A percentile compares a stretch with the other conserved stretches of the same genome.
Conservation (phyloP, 1,284 basidiomycete species). For the Boletus subluridellus region DNA sequence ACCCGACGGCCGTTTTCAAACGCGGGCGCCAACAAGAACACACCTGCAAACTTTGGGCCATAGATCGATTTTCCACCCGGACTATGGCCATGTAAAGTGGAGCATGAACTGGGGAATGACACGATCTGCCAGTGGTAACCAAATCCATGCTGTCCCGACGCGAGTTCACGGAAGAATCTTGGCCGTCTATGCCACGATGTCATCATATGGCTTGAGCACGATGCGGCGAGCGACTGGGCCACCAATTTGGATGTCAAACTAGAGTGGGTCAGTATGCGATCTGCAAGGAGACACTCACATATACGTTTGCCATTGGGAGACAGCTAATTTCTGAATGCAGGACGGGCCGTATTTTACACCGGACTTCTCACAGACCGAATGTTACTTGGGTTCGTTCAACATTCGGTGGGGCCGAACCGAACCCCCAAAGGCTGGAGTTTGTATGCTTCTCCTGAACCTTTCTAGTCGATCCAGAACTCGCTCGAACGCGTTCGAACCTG, state of each 20-base stretch:
- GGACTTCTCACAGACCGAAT: too few relatives aligned
- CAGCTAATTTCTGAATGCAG: not conserved
- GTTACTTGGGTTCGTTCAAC: too few relatives aligned
- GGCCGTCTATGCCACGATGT: constrained; percentile 66
- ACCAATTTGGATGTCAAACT: constrained; percentile 76
- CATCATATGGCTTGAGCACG: constrained; percentile 80
- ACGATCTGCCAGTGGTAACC: too few relatives aligned
- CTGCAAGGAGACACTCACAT: constrained; percentile 30
- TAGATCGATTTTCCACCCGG: constrained; percentile 94
- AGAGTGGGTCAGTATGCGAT: not conserved
- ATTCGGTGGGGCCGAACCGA: too few relatives aligned
- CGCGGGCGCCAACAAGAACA: not conserved
- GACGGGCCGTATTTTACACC: not conserved
- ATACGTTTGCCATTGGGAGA: constrained; percentile 42
- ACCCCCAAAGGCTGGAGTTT: too few relatives aligned
- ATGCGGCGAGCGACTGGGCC: constrained; percentile 36
- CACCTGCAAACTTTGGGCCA: constrained; percentile 72
- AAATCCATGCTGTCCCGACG: constrained; percentile 22
- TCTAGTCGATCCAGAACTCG: too few relatives aligned
- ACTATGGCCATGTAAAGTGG: constrained; percentile 59
- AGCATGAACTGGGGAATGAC: constrained; percentile 18
- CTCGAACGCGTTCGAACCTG: too few relatives aligned
- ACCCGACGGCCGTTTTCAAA: too few relatives aligned
- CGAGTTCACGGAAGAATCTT: constrained; percentile 88
- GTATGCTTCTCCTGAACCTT: too few relatives aligned